Conservation (phyloP, 495 filamentous ascomycete genomes). For the Astrothelium macrocarpum region DNA sequence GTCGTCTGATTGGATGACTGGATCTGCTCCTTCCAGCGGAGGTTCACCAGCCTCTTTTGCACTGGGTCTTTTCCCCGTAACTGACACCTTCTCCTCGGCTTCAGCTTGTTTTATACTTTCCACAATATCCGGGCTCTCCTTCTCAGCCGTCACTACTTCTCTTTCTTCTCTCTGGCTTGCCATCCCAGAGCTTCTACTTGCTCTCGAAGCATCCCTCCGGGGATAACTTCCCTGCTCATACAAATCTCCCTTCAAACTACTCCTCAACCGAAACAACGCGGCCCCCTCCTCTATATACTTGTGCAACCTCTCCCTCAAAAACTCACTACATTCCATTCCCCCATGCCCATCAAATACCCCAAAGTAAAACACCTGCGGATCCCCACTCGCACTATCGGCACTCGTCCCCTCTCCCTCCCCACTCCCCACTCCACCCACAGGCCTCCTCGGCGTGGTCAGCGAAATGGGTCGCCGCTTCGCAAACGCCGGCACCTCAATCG, state of each 20-base stretch:
- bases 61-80: constrained; percentile 22
- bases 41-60: constrained; percentile 19
- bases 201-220: neutral
- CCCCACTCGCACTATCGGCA: constrained; percentile 67
- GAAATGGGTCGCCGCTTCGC: constrained; percentile 70
- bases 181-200: constrained; percentile 9
- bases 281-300: constrained; percentile 77
- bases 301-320: constrained; percentile 75
- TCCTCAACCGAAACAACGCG: constrained; percentile 59
- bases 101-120: constrained; percentile 31
- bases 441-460: constrained; percentile 38
- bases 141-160: constrained; percentile 18
- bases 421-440: constrained; percentile 29
- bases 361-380: constrained; percentile 96
- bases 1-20: constrained; percentile 28
- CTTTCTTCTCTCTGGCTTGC: constrained; percentile 15
- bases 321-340: constrained; percentile 78
- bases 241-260: constrained; percentile 45
- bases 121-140: constrained; percentile 28
- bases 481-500: constrained; percentile 85
- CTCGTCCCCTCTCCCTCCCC: constrained; percentile 41
- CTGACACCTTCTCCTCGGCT: constrained; percentile 29
- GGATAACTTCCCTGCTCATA: neutral
- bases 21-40: constrained; percentile 11
- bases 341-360: constrained; percentile 95